These are phyloP conservation scores for Rhizophora mangle DNA, from an alignment of 345 rosid species.

Conservation along the genomic window DNA sequence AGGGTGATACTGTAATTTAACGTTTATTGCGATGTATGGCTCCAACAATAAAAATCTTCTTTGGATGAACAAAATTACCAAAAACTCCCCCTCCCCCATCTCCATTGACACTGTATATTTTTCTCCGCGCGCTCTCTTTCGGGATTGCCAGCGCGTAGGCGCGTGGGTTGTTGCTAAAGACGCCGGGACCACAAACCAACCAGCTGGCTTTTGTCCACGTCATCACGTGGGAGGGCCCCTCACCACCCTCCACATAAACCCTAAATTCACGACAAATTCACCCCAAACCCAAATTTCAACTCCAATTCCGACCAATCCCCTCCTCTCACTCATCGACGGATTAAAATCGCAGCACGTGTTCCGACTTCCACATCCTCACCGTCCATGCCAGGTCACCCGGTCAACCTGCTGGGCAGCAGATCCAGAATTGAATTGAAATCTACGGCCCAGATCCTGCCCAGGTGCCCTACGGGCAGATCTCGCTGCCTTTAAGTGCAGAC, in stretches of 20 bases:
- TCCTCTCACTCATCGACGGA: slow-evolving; percentile 19
- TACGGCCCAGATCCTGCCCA: slow-evolving; percentile 40
- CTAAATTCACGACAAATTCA: slow-evolving; percentile 47
- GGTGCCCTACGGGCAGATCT: slow-evolving; percentile 44
- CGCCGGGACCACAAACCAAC: slow-evolving; percentile 33
- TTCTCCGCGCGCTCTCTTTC: not conserved
- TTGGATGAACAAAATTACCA: too few species aligned
- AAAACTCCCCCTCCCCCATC: too few species aligned
- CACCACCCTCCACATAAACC: slow-evolving; percentile 13
- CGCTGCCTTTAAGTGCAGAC: slow-evolving; percentile 48
- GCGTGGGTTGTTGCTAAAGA: slow-evolving; percentile 19
- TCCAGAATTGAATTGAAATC: slow-evolving; percentile 3
- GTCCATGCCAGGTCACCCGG: slow-evolving; percentile 44
- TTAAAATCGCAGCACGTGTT: slow-evolving; percentile 16
- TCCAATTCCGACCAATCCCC: slow-evolving; percentile 1
- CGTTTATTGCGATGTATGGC: too few species aligned
- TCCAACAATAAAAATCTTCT: too few species aligned
- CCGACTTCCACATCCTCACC: slow-evolving; percentile 25
- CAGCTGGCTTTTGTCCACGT: slow-evolving; percentile 41
- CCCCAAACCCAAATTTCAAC: slow-evolving; percentile 43
- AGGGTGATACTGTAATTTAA: too few species aligned
- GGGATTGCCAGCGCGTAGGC: slow-evolving; percentile 32
- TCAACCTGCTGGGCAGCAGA: slow-evolving; percentile 30
- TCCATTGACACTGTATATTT: not conserved
- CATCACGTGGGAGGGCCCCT: slow-evolving; percentile 26